Conservation (phyloP, 2,329 filamentous ascomycete species). For the Teratosphaeria pseudoeucalypti region DNA sequence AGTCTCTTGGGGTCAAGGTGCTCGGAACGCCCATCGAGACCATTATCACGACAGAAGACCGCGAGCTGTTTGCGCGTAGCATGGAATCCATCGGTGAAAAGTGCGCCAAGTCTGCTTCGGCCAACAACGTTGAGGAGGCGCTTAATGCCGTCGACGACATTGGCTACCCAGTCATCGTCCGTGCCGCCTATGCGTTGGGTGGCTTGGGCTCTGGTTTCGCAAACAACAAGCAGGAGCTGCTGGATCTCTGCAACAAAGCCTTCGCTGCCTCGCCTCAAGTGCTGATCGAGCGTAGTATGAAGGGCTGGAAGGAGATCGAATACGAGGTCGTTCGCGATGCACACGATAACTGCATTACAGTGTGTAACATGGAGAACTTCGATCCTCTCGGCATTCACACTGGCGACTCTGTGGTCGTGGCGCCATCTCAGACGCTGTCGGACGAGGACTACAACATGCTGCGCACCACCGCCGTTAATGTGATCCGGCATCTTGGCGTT, state of each 20-base stretch:
- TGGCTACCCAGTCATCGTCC: constrained; percentile 92
- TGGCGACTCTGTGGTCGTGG: constrained; percentile 95
- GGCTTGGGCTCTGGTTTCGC: constrained; percentile 94
- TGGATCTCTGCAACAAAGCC: constrained; percentile 85
- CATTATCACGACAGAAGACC: constrained; percentile 96
- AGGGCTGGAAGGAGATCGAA: constrained; percentile 99
- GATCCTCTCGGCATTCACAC: constrained; percentile 97
- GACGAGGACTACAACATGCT: constrained; percentile 99
- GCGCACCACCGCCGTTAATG: constrained; percentile 89
- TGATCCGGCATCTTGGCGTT: constrained; percentile 92
- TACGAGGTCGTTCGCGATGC: constrained; percentile 96
- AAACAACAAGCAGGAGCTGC: constrained; percentile 70
- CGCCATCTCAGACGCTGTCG: constrained; percentile 89
- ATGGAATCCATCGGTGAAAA: constrained; percentile 99
- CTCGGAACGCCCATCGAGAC: constrained; percentile 94
- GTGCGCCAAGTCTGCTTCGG: constrained; percentile 93
- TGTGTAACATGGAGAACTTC: constrained; percentile 99
- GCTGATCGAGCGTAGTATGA: constrained; percentile 96
- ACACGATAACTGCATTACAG: constrained; percentile 96
- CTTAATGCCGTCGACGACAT: constrained; percentile 81
- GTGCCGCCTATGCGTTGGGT: constrained; percentile 90
- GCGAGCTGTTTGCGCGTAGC: constrained; percentile 91
- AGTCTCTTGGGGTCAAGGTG: constrained; percentile 81
- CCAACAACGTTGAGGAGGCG: constrained; percentile 78
- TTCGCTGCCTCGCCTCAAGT: constrained; percentile 93